Base-by-base conservation (phyloP, 495 filamentous ascomycete genomes). In the Podospora bellae-mahoneyi region DNA sequence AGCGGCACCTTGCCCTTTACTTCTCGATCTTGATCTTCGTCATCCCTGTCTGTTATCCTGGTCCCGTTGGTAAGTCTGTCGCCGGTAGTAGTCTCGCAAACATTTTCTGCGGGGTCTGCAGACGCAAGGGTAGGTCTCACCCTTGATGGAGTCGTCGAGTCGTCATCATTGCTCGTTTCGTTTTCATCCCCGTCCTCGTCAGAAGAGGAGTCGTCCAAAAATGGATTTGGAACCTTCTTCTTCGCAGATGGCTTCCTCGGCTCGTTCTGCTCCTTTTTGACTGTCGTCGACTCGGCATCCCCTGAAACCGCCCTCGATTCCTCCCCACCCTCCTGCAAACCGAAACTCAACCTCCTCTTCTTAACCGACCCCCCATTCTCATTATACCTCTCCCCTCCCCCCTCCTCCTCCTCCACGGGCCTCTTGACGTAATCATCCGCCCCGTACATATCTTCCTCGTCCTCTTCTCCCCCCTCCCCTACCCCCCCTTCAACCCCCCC, bases 381-480 rank as follows among this genome's bases (percentile, higher is more conserved):
- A 75, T 88, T 87, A 67, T 77, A 88, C n/a, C 84, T 74, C n/a
- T 32, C 20, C 27, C 48, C 67, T 26, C 76, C 78, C 61, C 76
- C 82, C 16, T 82, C 4, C 30, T 82, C 4, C 30, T 26, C 39
- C 48, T 34, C 62, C 39, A 44, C 59, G 83, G 83, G 62, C 34
- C 3, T 58, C 32, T 53, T 55, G 16, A 28, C 64, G 6, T 57
- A 62, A 28, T 23, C 53, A 3, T 60, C 54, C 3, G 57, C 64
- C 19, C 44, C 66, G 20, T 64, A 62, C 0, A 69, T 59, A 39
- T 70, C 67, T 16, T 66, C 69, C 20, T 66, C 69, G 1, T 59
- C 67, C n/a, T 63, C 69, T 4, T 54, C 66, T 19, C 30, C 34
- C 15, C 27, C 64, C 9, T 44, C 56, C 3, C 7, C 23, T 23